These are phyloP conservation scores for Teunomyces lycoperdinae DNA, from an alignment of 805 yeast species.

Conservation along the genomic window DNA sequence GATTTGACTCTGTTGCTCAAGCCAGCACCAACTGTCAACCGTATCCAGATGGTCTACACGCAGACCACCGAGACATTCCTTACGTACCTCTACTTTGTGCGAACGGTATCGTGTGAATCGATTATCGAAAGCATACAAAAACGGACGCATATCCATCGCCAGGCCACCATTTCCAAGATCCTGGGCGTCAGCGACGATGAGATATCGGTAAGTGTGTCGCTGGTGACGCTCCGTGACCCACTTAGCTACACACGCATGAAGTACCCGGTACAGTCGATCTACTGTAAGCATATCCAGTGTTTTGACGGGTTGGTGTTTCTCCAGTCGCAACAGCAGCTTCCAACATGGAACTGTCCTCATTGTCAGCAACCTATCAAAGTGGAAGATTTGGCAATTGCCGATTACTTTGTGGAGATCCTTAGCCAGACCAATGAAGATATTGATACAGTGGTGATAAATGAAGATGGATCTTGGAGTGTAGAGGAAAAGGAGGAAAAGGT, in stretches of 20 bases:
- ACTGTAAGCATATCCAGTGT: conserved; percentile 82
- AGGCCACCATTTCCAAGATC: conserved; percentile 50
- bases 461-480: conserved; percentile 73
- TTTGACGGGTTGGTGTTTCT: conserved; percentile 78
- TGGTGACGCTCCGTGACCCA: conserved; percentile 74
- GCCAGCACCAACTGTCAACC: conserved; percentile 37
- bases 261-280: conserved; percentile 66
- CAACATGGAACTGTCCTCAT: conserved; percentile 87
- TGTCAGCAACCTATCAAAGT: conserved; percentile 57
- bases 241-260: conserved; percentile 67
- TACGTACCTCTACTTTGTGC: conserved; percentile 59
- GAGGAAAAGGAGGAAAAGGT: conserved; percentile 13
- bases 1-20: conserved; percentile 55
- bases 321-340: conserved; percentile 71
- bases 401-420: conserved; percentile 65
- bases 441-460: conserved; percentile 63
- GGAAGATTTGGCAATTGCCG: conserved; percentile 68
- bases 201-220: conserved; percentile 63
- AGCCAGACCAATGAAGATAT: conserved; percentile 49
- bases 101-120: conserved; percentile 23
- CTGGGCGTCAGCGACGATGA: conserved; percentile 49
- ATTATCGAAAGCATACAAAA: conserved; percentile 20
- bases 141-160: conserved; percentile 51
- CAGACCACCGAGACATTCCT: conserved; percentile 51
- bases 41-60: conserved; percentile 54